Evolutionary conservation across 2,329 filamentous ascomycete genomes (phyloP), one percentile per base, ranked within the genome.

Genomic region (Rhexocercosporidium sp.): DNA sequence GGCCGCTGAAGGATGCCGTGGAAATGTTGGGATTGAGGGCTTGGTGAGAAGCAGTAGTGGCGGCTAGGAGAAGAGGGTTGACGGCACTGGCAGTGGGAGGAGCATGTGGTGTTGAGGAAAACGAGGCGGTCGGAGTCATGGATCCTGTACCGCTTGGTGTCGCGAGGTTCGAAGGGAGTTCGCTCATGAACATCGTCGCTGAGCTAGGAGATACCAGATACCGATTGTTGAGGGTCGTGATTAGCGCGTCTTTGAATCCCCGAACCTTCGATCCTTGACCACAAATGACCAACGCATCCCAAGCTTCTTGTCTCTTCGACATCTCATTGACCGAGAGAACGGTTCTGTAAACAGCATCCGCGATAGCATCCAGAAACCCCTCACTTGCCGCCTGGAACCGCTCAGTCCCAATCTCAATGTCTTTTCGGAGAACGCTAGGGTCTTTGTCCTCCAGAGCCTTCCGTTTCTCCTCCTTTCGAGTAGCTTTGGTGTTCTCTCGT

Each of bases 161-260:
- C 34, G 92, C 94, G 77, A 97, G 88, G 80, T 96, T 95, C 9
- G 94, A 97, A 8, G 96, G 96, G 44, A 98, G 89, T 79, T 99
- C 96, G 25, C 94, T 97, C 41, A 94, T 97, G 84, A 98, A 98
- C 75, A 98, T 98, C 49, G 94, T 97, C 60, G 93, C 94, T 1
- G 93, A 95, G 31, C 91, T 94, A 0, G 96, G 96, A 1, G 94
- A 97, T 72, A 99, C 90, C 63, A 97, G 86, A 78, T 97, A 96
- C 71, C 94, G 94, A 59, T 90, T 86, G 44, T 87, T 87, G 41
- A 99, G 86, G 0, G 90, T 94, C 74, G 91, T 86, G 44, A 98
- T 79, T 57, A 99, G 89, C 72, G 95, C 93, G 74, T 97, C 94
- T 72, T 92, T 94, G 78, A 99, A 95, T 5, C 96, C 94, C 82